Base-by-base conservation (phyloP, 108 stramenopile species). In the Stephanodiscus minutulus region DNA sequence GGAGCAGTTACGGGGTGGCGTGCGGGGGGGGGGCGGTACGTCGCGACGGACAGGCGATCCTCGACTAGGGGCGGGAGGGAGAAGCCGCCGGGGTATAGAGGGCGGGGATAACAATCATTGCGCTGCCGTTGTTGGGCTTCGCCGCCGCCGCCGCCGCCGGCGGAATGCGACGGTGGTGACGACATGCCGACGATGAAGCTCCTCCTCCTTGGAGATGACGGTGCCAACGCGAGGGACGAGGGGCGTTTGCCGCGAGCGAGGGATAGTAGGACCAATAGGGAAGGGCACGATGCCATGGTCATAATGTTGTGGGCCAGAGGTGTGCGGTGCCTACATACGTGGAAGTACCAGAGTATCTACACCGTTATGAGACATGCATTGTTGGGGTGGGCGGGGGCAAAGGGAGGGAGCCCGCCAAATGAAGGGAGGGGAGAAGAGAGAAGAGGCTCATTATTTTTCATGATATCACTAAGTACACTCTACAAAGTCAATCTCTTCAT, bases 41-140 rank as follows among this genome's bases (percentile, higher is more conserved):
- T 70, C 43, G 48, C 52, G 49, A 79, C 72, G 18, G 77, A 69
- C 18, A 79, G 43, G 13, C 58, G 54, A 41, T 79, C 77, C 60
- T 79, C 70, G 5, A 72, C 77, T 20, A 79, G 65, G 3, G 77
- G 77, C n/a, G 77, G 77, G 12, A 79, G 66, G 28, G 77, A 50
- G 53, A 72, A 68, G 37, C 77, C 77, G 18, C 77, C 77, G 8
- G 77, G 61, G 22, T 72, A 58, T 0, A 79, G 52, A 13, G 49
- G 70, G 1, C 77, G 69, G 5, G 77, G 77, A 33, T 79, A 72
- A 25, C 25, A 3, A 20, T 9, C 20, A 24, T 18, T 52, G 3
- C 8, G 1, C 1, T 12, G 9, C 18, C 18, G 22, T 10, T 7
- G 50, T 52, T 11, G 39, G 11, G 39, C 50, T 7, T 52, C 50